Percentiles rank a stretch among this genome's conserved stretches.
phyloP scores from a whole-genome alignment of 2,329 filamentous ascomycete genomes.

The Colletotrichum higginsianum region DNA sequence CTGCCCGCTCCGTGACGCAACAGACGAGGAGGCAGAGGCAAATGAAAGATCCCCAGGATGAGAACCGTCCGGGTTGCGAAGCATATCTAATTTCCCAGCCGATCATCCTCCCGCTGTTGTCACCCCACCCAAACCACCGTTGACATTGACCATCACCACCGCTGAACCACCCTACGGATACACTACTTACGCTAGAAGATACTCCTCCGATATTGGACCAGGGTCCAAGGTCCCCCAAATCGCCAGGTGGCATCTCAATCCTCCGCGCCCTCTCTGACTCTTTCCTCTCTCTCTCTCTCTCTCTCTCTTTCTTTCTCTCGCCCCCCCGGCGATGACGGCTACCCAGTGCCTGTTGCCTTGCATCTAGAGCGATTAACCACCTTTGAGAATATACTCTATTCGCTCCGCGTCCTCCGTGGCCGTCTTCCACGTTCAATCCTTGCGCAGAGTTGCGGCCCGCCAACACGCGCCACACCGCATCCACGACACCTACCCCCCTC shows the following conservation, averaged over 20 bases:
- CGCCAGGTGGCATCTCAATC: constrained; percentile 50
- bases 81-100: constrained; percentile 30
- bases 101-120: constrained; percentile 24
- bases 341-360: not conserved
- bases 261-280: constrained; percentile 21
- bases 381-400: not conserved
- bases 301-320: constrained; percentile 2
- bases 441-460: constrained; percentile 13
- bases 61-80: constrained; percentile 9
- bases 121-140: constrained; percentile 27
- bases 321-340: constrained; percentile 23
- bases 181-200: constrained; percentile 5
- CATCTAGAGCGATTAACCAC: constrained; percentile 5
- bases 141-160: constrained; percentile 10
- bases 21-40: not conserved
- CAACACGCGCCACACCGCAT: constrained; percentile 32
- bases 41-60: not conserved
- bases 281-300: constrained; percentile 1
- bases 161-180: not conserved
- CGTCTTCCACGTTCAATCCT: not conserved
- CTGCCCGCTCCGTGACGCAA: constrained; percentile 7
- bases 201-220: constrained; percentile 35
- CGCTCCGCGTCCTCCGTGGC: not conserved
- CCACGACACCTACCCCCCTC: constrained; percentile 7
- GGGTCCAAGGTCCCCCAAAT: constrained; percentile 46